These are phyloP conservation scores for Auxenochlorella pyrenoidosa DNA, from an alignment of 139 green algal species.

Conservation along the genomic window DNA sequence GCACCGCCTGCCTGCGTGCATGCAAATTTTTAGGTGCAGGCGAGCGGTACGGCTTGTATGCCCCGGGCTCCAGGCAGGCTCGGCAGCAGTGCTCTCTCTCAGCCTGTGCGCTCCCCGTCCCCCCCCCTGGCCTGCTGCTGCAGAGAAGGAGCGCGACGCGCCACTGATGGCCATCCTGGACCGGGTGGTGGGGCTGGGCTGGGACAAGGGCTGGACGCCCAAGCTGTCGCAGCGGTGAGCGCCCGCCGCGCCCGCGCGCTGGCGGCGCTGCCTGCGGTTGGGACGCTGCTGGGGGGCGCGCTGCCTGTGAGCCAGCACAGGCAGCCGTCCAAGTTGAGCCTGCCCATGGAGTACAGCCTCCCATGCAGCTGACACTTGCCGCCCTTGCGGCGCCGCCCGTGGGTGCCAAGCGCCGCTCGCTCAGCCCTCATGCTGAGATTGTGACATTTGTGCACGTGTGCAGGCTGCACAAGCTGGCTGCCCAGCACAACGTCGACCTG, in stretches of 20 bases:
- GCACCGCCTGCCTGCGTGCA: too few relatives aligned
- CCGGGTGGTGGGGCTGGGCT: constrained; percentile 61
- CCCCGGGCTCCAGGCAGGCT: too few relatives aligned
- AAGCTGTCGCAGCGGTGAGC: constrained; percentile 16
- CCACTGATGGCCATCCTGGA: constrained; percentile 77
- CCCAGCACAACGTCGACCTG: constrained; percentile 4
- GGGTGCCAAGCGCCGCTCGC: background rate
- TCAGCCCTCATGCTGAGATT: too few relatives aligned
- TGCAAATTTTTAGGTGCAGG: too few relatives aligned
- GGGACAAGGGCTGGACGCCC: constrained; percentile 41
- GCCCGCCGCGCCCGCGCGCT: background rate
- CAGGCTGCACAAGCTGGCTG: constrained; percentile 38
- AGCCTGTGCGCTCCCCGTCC: background rate
- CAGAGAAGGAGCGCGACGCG: constrained; percentile 68
- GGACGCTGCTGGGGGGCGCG: background rate
- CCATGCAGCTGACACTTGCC: background rate
- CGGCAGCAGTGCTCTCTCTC: too few relatives aligned
- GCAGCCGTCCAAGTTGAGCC: too few relatives aligned
- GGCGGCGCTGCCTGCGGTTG: background rate
- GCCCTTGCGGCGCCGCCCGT: background rate
- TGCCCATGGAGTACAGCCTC: too few relatives aligned
- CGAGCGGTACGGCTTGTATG: too few relatives aligned
- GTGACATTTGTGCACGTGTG: background rate
- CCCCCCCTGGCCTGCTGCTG: background rate
- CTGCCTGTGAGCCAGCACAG: too few relatives aligned